Evolutionary conservation across 768 basidiomycete genomes (phyloP), one percentile per base, ranked within the genome.

Genomic region (Asterophora lycoperdoides): DNA sequence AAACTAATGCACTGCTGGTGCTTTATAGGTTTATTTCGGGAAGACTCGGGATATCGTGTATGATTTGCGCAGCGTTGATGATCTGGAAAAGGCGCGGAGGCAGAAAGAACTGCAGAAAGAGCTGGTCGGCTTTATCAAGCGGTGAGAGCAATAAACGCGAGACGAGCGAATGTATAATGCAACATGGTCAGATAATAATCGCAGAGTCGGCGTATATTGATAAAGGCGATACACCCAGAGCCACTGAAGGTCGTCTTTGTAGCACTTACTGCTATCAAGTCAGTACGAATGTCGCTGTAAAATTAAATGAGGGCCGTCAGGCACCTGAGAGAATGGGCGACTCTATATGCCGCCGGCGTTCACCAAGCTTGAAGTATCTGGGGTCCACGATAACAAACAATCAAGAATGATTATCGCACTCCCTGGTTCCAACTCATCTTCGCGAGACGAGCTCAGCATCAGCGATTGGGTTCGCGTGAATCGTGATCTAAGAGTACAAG

Each of bases 21-120:
- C 40, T 44, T 10, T 38, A 7, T 54, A 88, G 86, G 87, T 95
- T 11, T 95, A 94, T 68, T 94, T 94, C 70, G 92, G 93, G 33
- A 96, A 98, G 73, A 97, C 95, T 41, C 86, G 89, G 54, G 94
- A 99, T 64, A 84, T 99, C 46, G 85, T 96, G 14, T 89, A 89
- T 59, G 93, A 96, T 63, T 77, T 99, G 45, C 80, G 95, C 42
- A 92, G 89, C 54, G 71, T 89, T 30, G 88, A 89, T 41, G 91
- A 95, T 57, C 74, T 93, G 42, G 92, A 91, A 63, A 82, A 83
- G 60, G 84, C 85, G 43, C 78, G 83, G 49, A 78, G 78, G 64
- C 88, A 93, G 65, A 80, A 83, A 47, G 87, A 93, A 57, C 70
- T 98, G 44, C 90, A 96, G 71, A 91, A 87, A 58, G 94, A 97